Evolutionary conservation across 768 basidiomycete genomes (phyloP), one percentile per base, ranked within the genome.

Genomic region (Postia placenta): DNA sequence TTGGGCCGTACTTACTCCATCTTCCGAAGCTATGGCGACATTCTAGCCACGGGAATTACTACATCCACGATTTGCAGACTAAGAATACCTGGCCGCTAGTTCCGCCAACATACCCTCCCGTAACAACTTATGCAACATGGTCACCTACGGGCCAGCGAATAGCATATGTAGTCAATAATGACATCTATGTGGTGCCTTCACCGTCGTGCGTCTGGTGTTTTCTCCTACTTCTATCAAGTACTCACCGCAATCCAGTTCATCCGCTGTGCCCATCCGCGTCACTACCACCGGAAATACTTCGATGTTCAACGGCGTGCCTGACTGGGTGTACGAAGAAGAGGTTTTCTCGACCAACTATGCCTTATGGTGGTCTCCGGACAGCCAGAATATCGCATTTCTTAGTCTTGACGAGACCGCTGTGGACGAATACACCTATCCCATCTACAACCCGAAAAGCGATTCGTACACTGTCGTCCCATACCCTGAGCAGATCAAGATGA

Each of bases 301-400:
- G 0, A 73, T 94, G 14, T 96, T 98, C 73, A 83, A 97, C 59
- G 96, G 96, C 5, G 87, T 96, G 1, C 90, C 92, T 0, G 92
- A 96, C 63, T 98, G 96, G 95, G 95, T 97, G 4, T 94, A 94
- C 65, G 92, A 95, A 64, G 92, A 95, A 62, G 92, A 96, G 63
- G 81, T 97, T 20, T 87, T 92, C 57, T 69, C 74, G 2, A 61
- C 68, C 33, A 80, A 92, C 60, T 81, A 65, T 42, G 83, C 93
- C 0, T 70, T 95, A 4, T 98, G 92, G 92, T 98, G 89, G 87
- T 86, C 88, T 9, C 95, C 94, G 3, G 77, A 85, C 56, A 81
- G 82, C 0, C 60, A 67, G 17, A 82, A 80, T 52, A 59, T 99
- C 38, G 92, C 93, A 0, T 99, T 87, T 73, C 79, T 97, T 37